A percentile compares a stretch with the other conserved stretches of the same genome.
Evolutionary conservation across 805 yeast genomes (phyloP).

Genomic region (Candida sanyiensis): DNA sequence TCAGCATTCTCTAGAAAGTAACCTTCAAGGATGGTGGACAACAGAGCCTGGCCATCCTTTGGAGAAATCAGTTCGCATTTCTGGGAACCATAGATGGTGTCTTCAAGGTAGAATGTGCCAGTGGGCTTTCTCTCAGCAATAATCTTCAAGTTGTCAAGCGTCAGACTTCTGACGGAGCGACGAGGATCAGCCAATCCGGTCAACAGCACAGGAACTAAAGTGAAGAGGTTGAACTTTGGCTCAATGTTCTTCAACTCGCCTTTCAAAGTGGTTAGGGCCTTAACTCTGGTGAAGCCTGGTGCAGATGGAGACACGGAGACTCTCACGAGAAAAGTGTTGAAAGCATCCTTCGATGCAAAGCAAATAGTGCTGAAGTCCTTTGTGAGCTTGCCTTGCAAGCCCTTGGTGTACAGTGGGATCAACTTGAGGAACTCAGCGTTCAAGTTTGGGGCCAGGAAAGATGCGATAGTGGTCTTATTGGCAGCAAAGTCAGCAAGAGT

Average conservation of each 20-base stretch:
- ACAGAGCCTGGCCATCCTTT: slow-evolving; percentile 50
- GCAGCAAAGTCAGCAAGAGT: slow-evolving; percentile 17
- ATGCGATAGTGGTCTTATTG: slow-evolving; percentile 15
- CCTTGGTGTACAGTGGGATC: slow-evolving; percentile 37
- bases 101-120: slow-evolving; percentile 41
- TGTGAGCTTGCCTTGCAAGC: slow-evolving; percentile 29
- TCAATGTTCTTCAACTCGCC: slow-evolving; percentile 29
- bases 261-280: slow-evolving; percentile 40
- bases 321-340: slow-evolving; percentile 55
- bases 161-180: slow-evolving; percentile 43
- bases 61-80: slow-evolving; percentile 54
- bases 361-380: slow-evolving; percentile 27
- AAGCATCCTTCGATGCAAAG: slow-evolving; percentile 37
- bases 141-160: slow-evolving; percentile 33
- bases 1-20: slow-evolving; percentile 47
- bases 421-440: slow-evolving; percentile 39
- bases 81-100: slow-evolving; percentile 51
- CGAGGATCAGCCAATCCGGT: slow-evolving; percentile 48
- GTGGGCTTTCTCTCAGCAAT: slow-evolving; percentile 33
- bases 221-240: slow-evolving; percentile 39
- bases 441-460: slow-evolving; percentile 33
- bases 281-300: slow-evolving; percentile 52
- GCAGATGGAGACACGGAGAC: slow-evolving; percentile 49
- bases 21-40: slow-evolving; percentile 37
- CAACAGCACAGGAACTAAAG: slow-evolving; percentile 53